Percentiles rank a stretch among this genome's conserved stretches.
Conservation (phyloP, 805 yeast genomes). For the Phaffomyces thermotolerans region DNA sequence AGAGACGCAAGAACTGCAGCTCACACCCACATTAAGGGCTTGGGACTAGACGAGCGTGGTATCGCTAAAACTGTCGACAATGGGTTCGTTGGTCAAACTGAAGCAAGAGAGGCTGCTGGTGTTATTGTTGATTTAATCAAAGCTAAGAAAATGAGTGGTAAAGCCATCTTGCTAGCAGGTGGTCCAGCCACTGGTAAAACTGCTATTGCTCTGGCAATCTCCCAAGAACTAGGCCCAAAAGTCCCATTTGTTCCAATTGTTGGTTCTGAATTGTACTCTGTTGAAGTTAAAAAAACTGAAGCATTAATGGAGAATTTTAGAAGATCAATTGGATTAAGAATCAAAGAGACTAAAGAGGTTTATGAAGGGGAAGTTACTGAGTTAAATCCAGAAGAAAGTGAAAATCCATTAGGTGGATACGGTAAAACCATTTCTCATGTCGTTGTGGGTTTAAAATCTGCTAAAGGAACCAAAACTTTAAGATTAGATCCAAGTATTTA, state of each 20-base stretch:
- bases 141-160: constrained; percentile 87
- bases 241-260: constrained; percentile 98
- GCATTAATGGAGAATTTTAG: constrained; percentile 94
- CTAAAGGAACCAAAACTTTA: constrained; percentile 82
- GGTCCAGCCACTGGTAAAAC: constrained; percentile 99
- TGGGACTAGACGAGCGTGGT: constrained; percentile 89
- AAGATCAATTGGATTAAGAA: constrained; percentile 91
- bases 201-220: constrained; percentile 90
- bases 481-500: constrained; percentile 90
- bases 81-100: constrained; percentile 70
- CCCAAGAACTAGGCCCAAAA: constrained; percentile 93
- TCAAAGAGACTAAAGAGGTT: constrained; percentile 94
- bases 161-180: constrained; percentile 93
- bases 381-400: constrained; percentile 91
- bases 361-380: constrained; percentile 98
- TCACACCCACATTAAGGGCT: constrained; percentile 93
- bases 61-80: constrained; percentile 78
- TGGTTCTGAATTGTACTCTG: constrained; percentile 87
- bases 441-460: constrained; percentile 85
- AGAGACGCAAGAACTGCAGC: constrained; percentile 80
- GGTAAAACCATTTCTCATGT: constrained; percentile 96
- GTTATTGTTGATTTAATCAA: constrained; percentile 89
- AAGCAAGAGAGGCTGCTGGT: constrained; percentile 88
- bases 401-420: constrained; percentile 94
- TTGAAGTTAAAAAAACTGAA: constrained; percentile 96